Conservation (phyloP, 169 alveolate genomes). For the Plasmodium gaboni region DNA sequence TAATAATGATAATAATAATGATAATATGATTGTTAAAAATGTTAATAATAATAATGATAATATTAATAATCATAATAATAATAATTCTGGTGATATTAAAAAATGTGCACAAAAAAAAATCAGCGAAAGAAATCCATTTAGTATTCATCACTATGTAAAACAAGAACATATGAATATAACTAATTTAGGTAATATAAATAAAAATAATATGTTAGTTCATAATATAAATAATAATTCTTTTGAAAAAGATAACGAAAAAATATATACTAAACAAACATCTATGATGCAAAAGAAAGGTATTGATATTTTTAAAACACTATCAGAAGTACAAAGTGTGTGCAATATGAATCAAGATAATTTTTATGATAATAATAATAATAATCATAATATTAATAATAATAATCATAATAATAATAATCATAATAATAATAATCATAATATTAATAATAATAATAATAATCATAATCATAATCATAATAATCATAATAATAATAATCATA, state of each 20-base stretch:
- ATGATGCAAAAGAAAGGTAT: constrained; percentile 7
- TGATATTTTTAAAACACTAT: constrained; percentile 3
- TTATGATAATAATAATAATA: too few species aligned
- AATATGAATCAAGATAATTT: constrained; percentile 11
- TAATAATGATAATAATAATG: background rate
- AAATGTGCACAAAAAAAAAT: background rate
- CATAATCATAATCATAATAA: constrained; percentile 1
- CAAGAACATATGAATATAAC: constrained; percentile 2
- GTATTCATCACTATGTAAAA: constrained; percentile 34
- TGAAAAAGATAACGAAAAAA: background rate
- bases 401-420: background rate
- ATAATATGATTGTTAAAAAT: too few species aligned
- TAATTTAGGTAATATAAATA: background rate
- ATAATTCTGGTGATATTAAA: too few species aligned
- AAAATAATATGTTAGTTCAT: background rate
- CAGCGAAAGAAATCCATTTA: constrained; percentile 41
- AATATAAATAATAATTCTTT: constrained; percentile 1
- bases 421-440: background rate
- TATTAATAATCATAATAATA: too few species aligned
- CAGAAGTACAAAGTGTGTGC: constrained; percentile 28
- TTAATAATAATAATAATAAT: background rate
- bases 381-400: too few species aligned
- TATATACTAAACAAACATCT: constrained; percentile 5
- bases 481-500: background rate
- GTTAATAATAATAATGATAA: too few species aligned